phyloP scores from a whole-genome alignment of 352 stramenopile species.

The Thalassiosira exigua region DNA sequence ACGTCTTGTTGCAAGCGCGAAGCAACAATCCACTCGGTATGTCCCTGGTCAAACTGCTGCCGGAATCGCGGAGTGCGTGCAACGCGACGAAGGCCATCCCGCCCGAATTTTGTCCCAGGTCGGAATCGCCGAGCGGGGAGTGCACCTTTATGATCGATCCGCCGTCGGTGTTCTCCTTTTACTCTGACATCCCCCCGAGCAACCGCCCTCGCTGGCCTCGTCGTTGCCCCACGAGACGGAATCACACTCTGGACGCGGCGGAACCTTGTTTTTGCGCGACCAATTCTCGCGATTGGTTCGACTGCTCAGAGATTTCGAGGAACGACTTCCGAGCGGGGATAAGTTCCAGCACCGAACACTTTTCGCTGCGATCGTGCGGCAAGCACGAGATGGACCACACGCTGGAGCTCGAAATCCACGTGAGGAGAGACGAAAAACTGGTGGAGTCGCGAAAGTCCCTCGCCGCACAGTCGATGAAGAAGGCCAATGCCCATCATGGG shows the following conservation, averaged over 20 bases:
- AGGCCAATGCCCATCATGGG: background rate
- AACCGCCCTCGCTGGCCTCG: slow-evolving; percentile 26
- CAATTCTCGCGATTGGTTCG: slow-evolving; percentile 42
- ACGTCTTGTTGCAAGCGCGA: slow-evolving; percentile 20
- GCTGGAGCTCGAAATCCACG: slow-evolving; percentile 48
- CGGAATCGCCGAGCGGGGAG: background rate
- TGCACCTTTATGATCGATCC: slow-evolving; percentile 36
- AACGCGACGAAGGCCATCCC: slow-evolving; percentile 26
- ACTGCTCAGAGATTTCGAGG: slow-evolving; percentile 45
- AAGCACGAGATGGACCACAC: slow-evolving; percentile 35
- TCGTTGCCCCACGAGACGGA: slow-evolving; percentile 10
- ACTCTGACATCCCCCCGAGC: slow-evolving; percentile 62
- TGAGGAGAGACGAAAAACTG: slow-evolving; percentile 40
- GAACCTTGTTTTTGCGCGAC: slow-evolving; percentile 49
- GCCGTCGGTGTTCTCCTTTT: slow-evolving; percentile 70
- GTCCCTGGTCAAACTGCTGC: slow-evolving; percentile 27
- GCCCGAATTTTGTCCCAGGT: slow-evolving; percentile 24
- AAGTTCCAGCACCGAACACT: slow-evolving; percentile 14
- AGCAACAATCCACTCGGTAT: slow-evolving; percentile 7
- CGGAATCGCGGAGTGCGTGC: slow-evolving; percentile 18
- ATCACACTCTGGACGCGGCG: slow-evolving; percentile 4
- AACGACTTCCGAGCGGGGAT: slow-evolving; percentile 13
- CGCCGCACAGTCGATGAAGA: slow-evolving; percentile 7
- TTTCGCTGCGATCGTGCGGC: slow-evolving; percentile 46
- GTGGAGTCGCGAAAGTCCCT: slow-evolving; percentile 14